Conservation (phyloP, 2,329 filamentous ascomycete species). For the Aureobasidium sp. region DNA sequence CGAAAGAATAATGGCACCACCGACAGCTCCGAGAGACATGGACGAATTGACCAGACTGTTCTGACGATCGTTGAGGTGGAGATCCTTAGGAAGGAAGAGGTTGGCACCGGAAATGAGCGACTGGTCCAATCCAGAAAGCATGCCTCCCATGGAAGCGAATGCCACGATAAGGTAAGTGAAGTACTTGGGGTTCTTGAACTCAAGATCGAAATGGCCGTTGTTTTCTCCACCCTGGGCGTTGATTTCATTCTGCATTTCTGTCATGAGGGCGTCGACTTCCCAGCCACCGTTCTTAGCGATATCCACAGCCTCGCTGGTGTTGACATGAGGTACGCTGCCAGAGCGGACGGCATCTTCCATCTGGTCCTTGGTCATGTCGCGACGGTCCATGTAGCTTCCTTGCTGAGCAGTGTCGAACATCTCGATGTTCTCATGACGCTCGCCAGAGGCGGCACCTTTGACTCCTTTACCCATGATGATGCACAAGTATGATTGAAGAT, state of each 20-base stretch:
- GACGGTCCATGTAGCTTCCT: slow-evolving; percentile 3
- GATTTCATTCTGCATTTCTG: slow-evolving; percentile 32
- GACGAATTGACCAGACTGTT: slow-evolving; percentile 60
- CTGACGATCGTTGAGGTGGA: slow-evolving; percentile 46
- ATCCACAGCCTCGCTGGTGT: slow-evolving; percentile 23
- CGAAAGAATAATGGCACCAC: slow-evolving; percentile 57
- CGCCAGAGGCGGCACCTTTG: not conserved
- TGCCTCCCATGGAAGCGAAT: slow-evolving; percentile 67
- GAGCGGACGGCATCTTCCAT: slow-evolving; percentile 22
- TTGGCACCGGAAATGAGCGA: slow-evolving; percentile 64
- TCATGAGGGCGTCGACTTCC: slow-evolving; percentile 37
- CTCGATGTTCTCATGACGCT: slow-evolving; percentile 6
- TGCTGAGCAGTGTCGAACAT: not conserved
- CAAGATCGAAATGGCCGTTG: slow-evolving; percentile 42
- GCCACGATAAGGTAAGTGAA: slow-evolving; percentile 62
- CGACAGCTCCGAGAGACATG: slow-evolving; percentile 64
- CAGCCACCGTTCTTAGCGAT: slow-evolving; percentile 27
- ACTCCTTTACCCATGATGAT: slow-evolving; percentile 11
- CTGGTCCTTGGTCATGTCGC: slow-evolving; percentile 14
- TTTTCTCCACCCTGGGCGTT: slow-evolving; percentile 26
- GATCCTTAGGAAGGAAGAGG: slow-evolving; percentile 52
- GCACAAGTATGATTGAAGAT: not conserved
- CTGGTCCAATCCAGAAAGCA: slow-evolving; percentile 65
- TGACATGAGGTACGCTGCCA: slow-evolving; percentile 21
- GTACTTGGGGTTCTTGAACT: slow-evolving; percentile 52